phyloP scores from a whole-genome alignment of 805 yeast species.

The Dipodascus albidus region DNA sequence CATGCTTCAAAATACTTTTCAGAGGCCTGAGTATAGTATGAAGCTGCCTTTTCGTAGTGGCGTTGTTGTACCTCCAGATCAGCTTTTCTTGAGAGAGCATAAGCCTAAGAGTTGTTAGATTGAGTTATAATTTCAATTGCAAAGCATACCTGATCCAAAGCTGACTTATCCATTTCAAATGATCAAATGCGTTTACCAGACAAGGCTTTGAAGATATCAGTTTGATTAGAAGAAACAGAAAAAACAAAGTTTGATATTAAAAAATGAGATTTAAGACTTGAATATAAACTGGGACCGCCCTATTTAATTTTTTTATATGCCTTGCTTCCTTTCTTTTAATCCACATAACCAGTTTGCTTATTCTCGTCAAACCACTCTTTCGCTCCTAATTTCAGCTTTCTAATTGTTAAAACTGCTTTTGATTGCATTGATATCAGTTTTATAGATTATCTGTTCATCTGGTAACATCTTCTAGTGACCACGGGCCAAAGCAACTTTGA shows the following conservation, averaged over 20 bases:
- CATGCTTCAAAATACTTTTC: conserved; percentile 23
- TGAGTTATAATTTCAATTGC: too few species aligned
- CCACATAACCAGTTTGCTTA: not conserved
- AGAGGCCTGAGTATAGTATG: conserved; percentile 29
- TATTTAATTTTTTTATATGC: not conserved
- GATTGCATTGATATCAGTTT: too few species aligned
- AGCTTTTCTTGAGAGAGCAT: conserved; percentile 40
- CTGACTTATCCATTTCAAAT: conserved; percentile 13
- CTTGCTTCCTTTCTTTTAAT: not conserved
- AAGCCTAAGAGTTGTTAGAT: conserved; percentile 35
- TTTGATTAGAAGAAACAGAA: not conserved
- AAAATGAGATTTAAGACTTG: not conserved
- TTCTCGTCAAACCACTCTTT: too few species aligned
- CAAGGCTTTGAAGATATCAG: too few species aligned
- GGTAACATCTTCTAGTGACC: too few species aligned
- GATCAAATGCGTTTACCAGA: too few species aligned
- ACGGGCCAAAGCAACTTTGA: too few species aligned
- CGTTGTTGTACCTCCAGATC: conserved; percentile 36
- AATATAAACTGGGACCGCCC: not conserved
- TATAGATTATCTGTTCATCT: too few species aligned
- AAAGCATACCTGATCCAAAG: conserved; percentile 11
- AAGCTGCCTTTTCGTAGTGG: conserved; percentile 32
- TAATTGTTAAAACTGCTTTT: too few species aligned
- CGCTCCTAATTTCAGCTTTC: too few species aligned
- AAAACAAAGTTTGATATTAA: not conserved